phyloP scores from a whole-genome alignment of 331 rosid species.

The Arachis monticola region DNA sequence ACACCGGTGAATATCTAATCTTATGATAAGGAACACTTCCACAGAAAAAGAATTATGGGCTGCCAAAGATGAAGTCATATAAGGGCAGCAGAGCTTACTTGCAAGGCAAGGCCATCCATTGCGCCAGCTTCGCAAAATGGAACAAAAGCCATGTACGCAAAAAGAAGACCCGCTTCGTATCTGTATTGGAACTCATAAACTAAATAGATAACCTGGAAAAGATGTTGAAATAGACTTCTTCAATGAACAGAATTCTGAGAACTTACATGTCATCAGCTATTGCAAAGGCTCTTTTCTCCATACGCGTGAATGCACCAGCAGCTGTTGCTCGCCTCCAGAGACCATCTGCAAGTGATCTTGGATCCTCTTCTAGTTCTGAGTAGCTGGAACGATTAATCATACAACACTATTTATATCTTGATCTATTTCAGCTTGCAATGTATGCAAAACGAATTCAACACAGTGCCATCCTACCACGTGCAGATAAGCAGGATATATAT shows the following conservation, averaged over 20 bases:
- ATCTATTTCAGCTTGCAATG: constrained; percentile 15
- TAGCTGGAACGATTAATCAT: constrained; percentile 55
- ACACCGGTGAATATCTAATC: constrained; percentile 30
- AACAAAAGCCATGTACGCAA: constrained; percentile 86
- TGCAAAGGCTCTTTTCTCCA: constrained; percentile 93
- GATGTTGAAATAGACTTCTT: constrained; percentile 37
- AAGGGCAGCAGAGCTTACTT: constrained; percentile 56
- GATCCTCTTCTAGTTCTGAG: constrained; percentile 59
- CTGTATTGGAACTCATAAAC: constrained; percentile 52
- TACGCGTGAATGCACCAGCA: constrained; percentile 75
- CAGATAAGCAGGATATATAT: constrained; percentile 1
- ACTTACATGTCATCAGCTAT: constrained; percentile 93
- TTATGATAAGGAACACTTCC: constrained; percentile 30
- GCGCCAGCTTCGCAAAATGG: constrained; percentile 91
- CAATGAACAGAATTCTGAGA: constrained; percentile 37
- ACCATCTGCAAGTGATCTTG: constrained; percentile 70
- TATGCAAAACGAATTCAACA: constrained; percentile 12
- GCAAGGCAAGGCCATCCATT: constrained; percentile 89
- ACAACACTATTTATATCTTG: constrained; percentile 29
- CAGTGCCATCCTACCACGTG: background rate
- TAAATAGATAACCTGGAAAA: constrained; percentile 19
- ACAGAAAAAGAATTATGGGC: constrained; percentile 26
- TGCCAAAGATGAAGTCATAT: constrained; percentile 11
- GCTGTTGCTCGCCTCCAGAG: constrained; percentile 87
- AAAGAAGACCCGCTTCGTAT: constrained; percentile 93